Evolutionary conservation across 768 basidiomycete genomes (phyloP).

Genomic region (Lactifluus hygrophoroides): DNA sequence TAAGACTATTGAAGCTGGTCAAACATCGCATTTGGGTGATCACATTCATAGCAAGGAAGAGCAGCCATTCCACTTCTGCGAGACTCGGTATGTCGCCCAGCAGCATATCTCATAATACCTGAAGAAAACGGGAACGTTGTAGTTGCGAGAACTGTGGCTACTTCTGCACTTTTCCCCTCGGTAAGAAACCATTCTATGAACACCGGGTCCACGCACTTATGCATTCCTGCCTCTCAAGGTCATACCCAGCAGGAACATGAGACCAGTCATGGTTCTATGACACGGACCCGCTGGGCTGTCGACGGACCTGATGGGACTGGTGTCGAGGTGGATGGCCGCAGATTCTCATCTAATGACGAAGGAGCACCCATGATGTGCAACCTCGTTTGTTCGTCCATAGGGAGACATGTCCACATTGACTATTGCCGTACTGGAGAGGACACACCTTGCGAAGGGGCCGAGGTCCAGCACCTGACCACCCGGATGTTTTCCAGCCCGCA

Average conservation of each 20-base stretch:
- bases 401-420: slow-evolving; percentile 49
- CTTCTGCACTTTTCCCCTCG: slow-evolving; percentile 47
- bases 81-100: slow-evolving; percentile 32
- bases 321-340: slow-evolving; percentile 47
- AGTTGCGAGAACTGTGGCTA: slow-evolving; percentile 52
- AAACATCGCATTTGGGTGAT: slow-evolving; percentile 35
- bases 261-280: slow-evolving; percentile 58
- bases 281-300: slow-evolving; percentile 45
- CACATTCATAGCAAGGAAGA: slow-evolving; percentile 42
- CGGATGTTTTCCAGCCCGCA: slow-evolving; percentile 39
- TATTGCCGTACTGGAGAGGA: slow-evolving; percentile 39
- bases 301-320: slow-evolving; percentile 42
- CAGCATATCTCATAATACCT: background rate
- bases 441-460: slow-evolving; percentile 34
- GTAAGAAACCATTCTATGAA: slow-evolving; percentile 25
- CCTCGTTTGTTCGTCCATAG: slow-evolving; percentile 45
- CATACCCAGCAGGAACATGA: slow-evolving; percentile 55
- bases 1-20: slow-evolving; percentile 37
- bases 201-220: background rate
- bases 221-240: slow-evolving; percentile 29
- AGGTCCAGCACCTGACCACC: slow-evolving; percentile 39
- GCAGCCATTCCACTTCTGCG: slow-evolving; percentile 45
- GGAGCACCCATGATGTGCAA: slow-evolving; percentile 61
- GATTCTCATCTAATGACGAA: slow-evolving; percentile 44
- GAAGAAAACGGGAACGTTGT: background rate